Evolutionary conservation across 2,329 filamentous ascomycete species (phyloP), one percentile per base, ranked within the genome.

Genomic region (Periconia macrospinosa): DNA sequence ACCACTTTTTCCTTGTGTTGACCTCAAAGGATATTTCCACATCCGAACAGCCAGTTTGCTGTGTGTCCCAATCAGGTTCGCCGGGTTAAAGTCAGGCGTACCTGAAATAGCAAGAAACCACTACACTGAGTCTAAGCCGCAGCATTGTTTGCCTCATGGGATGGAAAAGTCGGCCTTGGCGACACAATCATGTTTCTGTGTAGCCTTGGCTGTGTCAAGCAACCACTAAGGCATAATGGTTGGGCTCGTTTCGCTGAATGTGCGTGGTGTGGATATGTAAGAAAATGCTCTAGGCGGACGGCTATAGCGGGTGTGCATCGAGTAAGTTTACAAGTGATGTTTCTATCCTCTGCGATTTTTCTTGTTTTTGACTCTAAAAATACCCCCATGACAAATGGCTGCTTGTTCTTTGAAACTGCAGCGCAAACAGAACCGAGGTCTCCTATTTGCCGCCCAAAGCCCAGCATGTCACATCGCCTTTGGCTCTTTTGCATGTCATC

Each of bases 91-190:
- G n/a, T 3, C 33, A 37, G 5, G 33, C 3, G 5, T 37, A n/a
- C 33, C 33, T n/a, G 15, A 37, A 37, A 37, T 14, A 37, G 33
- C 5, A 14, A n/a, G 33, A 37, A 13, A 44, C 15, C 5, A 23
- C 7, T 30, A 19, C 43, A 40, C 30, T 23, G 7, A 45, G 42
- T 44, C 35, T 45, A 9, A n/a, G 43, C 2, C 20, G 46, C 54
- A 52, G 50, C 48, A 43, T 19, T 51, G 49, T 49, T 49, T 54
- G 54, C 54, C 50, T 54, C 54, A 52, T 19, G 41, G 33, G 9
- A 33, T 18, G 44, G 30, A 27, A 18, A 41, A 20, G 51, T 44
- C 3, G 41, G 19, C 33, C 55, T 57, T 57, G 55, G 55, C 55
- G 47, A 46, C 41, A 43, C 27, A 45, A 47, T 54, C 30, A 46